These are phyloP conservation scores for Talaromyces marneffei DNA, from an alignment of 2,329 filamentous ascomycete genomes.

Conservation along the genomic window DNA sequence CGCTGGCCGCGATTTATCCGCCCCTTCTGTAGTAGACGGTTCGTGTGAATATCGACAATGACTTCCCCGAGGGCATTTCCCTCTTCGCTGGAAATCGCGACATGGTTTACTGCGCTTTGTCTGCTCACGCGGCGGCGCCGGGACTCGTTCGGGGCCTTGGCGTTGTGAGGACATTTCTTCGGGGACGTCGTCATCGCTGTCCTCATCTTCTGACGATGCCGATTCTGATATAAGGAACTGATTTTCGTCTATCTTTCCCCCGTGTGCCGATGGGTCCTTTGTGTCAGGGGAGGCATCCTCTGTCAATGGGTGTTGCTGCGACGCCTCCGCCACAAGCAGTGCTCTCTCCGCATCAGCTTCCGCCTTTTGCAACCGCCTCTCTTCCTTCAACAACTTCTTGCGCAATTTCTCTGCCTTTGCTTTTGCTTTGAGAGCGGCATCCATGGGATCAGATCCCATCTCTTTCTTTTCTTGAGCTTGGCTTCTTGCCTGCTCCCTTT, in stretches of 20 bases:
- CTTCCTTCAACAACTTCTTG: conserved; percentile 58
- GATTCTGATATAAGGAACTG: conserved; percentile 34
- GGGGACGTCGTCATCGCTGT: conserved; percentile 30
- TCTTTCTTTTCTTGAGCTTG: conserved; percentile 23
- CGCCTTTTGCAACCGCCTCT: conserved; percentile 45
- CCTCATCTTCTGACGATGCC: conserved; percentile 20
- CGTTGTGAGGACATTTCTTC: conserved; percentile 39
- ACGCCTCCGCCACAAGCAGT: conserved; percentile 29
- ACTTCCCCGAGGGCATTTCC: conserved; percentile 38
- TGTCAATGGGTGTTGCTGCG: conserved; percentile 22
- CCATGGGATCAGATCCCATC: conserved; percentile 21
- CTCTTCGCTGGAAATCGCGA: conserved; percentile 37
- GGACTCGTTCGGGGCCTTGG: conserved; percentile 35
- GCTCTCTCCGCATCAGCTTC: conserved; percentile 39
- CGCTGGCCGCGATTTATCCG: conserved; percentile 11
- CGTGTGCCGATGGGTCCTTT: background rate
- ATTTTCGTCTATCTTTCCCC: conserved; percentile 32
- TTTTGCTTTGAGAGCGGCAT: conserved; percentile 34
- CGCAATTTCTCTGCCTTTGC: conserved; percentile 38
- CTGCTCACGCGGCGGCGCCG: conserved; percentile 34
- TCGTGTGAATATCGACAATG: conserved; percentile 42
- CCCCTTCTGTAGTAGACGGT: conserved; percentile 15
- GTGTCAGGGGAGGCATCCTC: background rate
- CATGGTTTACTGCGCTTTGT: conserved; percentile 29
- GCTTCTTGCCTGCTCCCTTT: conserved; percentile 19